Base-by-base conservation (phyloP, 23 red algal genomes). In the Gracilaria domingensis region DNA sequence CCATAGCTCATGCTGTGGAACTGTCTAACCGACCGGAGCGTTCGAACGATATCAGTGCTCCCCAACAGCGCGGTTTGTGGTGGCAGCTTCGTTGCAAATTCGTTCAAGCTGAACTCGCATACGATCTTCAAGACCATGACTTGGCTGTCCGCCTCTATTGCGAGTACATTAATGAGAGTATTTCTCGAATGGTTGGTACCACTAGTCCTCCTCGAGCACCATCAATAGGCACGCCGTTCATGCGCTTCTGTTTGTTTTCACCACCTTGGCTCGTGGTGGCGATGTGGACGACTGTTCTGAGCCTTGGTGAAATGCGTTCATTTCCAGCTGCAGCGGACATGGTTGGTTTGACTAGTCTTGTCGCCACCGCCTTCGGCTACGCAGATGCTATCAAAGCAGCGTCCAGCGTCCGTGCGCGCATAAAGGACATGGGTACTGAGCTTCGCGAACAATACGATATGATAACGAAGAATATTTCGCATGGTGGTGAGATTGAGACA, bases 41-140 rank as follows among this genome's bases (percentile, higher is more conserved):
- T 58, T 25, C 4, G 13, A 40, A 58, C 42, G 71, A 79, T 49
- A 32, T 90, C 18, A 59, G 33, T 50, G 87, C 54, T 21, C 74
- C 87, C 11, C 76, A 80, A 30, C 87, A 90, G 34, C 87, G 87
- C 24, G 75, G 51, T 38, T 49, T 81, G 40, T 90, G 87, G 87
- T 90, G 87, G 87, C 87, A 90, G 38, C 71, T 90, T 48, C 47
- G 75, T 51, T 90, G 87, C 58, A 90, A 90, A 48, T 90, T 81
- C 79, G 54, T 90, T 16, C 57, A 66, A 74, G 87, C 87, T 13
- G 87, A 90, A 48, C 34, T 90, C 16, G 71, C 87, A 8, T 80
- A 62, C 48, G 87, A 90, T 53, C 56, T 79, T 38, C 50, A 79
- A 47, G 71, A 90, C 42, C 57, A 77, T 14, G 87, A 90, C 45